phyloP scores from a whole-genome alignment of 208 protist species.

The Wallacemonas sp. region DNA sequence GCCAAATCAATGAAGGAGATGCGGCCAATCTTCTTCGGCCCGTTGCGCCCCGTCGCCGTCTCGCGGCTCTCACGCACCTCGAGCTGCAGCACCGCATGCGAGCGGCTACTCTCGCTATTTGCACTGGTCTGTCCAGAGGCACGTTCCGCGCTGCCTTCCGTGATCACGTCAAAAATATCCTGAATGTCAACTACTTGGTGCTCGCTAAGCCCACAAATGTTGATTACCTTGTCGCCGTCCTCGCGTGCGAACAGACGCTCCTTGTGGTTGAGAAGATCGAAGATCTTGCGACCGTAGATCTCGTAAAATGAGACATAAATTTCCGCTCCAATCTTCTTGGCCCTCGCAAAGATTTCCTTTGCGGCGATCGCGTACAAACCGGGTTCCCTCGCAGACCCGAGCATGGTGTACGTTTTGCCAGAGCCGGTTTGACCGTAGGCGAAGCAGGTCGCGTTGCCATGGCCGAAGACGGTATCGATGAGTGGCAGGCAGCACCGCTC shows the following conservation, averaged over 20 bases:
- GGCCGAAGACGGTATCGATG: slow-evolving; percentile 95
- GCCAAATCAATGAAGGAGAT: slow-evolving; percentile 99
- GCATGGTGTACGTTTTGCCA: slow-evolving; percentile 95
- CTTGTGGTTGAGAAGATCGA: slow-evolving; percentile 95
- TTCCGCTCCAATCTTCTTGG: slow-evolving; percentile 51
- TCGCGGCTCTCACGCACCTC: slow-evolving; percentile 61
- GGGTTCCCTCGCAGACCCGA: slow-evolving; percentile 79
- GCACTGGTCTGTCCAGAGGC: slow-evolving; percentile 91
- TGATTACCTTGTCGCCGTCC: slow-evolving; percentile 93
- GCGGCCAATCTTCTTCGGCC: slow-evolving; percentile 84
- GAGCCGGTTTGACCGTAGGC: slow-evolving; percentile 97
- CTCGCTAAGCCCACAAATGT: slow-evolving; percentile 95
- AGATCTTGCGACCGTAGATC: slow-evolving; percentile 97
- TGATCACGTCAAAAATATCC: slow-evolving; percentile 92
- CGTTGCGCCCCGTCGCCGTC: slow-evolving; percentile 27
- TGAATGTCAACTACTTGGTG: slow-evolving; percentile 76
- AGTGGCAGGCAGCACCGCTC: slow-evolving; percentile 91
- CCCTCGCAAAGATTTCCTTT: slow-evolving; percentile 92
- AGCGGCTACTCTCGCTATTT: slow-evolving; percentile 92
- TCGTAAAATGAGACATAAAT: slow-evolving; percentile 95
- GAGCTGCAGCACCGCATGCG: slow-evolving; percentile 92
- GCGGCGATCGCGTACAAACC: slow-evolving; percentile 96
- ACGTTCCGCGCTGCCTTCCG: slow-evolving; percentile 79
- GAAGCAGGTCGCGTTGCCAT: slow-evolving; percentile 97
- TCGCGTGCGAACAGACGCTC: slow-evolving; percentile 93